Percentiles rank a stretch among this genome's conserved stretches.
These are phyloP conservation scores for Tuber aestivum DNA, from an alignment of 495 filamentous ascomycete genomes.

Conservation along the genomic window DNA sequence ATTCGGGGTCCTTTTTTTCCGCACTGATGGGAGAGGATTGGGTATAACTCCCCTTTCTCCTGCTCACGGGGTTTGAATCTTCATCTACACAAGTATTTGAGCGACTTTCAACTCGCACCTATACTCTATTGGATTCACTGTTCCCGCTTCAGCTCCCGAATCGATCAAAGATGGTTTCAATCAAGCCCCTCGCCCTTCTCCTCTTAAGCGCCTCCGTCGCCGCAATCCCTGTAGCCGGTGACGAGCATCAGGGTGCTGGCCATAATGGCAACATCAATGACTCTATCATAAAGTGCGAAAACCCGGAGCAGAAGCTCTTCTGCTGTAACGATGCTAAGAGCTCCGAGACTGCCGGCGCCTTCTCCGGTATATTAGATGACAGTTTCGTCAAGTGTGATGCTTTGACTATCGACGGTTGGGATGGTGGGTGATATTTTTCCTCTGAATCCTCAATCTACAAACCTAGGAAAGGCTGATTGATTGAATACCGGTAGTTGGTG, in stretches of 20 bases:
- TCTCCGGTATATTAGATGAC: neutral
- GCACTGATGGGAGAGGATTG: neutral
- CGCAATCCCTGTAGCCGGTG: neutral
- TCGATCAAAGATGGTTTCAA: neutral
- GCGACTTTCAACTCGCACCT: neutral
- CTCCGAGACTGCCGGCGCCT: neutral
- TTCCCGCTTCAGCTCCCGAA: neutral
- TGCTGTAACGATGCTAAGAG: neutral
- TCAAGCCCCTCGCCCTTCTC: neutral
- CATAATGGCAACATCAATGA: too few species aligned
- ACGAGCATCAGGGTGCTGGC: neutral
- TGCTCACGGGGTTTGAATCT: neutral
- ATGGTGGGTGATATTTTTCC: too few species aligned
- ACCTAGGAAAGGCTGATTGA: too few species aligned
- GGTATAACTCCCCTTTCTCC: neutral
- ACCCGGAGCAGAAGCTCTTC: neutral
- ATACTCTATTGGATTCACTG: neutral
- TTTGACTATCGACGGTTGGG: too few species aligned
- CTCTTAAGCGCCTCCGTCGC: neutral
- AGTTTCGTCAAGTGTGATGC: neutral
- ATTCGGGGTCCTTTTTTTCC: neutral
- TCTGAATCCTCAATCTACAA: too few species aligned
- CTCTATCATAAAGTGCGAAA: neutral
- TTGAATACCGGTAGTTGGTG: too few species aligned
- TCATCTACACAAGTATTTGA: neutral